A percentile compares a stretch with the other conserved stretches of the same genome.
phyloP scores from a whole-genome alignment of 2,329 filamentous ascomycete species.

The Pyrenochaeta sp. region DNA sequence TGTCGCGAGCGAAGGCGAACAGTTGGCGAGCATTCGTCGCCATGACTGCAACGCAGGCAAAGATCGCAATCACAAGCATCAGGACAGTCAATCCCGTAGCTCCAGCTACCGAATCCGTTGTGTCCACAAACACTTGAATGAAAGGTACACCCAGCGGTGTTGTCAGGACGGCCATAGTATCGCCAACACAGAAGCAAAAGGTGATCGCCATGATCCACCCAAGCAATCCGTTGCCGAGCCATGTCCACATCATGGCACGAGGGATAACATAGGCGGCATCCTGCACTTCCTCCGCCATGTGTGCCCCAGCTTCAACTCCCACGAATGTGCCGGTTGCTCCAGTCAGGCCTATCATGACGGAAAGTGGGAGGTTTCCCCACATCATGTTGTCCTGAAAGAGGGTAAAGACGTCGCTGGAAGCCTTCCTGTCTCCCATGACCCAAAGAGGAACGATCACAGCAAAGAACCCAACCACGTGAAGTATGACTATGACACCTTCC shows the following conservation, averaged over 20 bases:
- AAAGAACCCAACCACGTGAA: conserved; percentile 62
- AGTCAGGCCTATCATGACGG: conserved; percentile 50
- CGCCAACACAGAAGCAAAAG: conserved; percentile 11
- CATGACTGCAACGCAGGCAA: conserved; percentile 26
- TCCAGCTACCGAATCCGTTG: conserved; percentile 23
- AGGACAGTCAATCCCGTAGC: conserved; percentile 28
- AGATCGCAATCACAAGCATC: conserved; percentile 20
- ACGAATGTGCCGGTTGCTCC: conserved; percentile 43
- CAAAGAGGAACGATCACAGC: conserved; percentile 52
- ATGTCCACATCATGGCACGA: conserved; percentile 47
- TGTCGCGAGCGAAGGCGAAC: conserved; percentile 39
- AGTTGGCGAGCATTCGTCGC: conserved; percentile 29
- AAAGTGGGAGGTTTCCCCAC: conserved; percentile 52
- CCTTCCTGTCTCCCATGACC: conserved; percentile 40
- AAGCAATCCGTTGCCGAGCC: conserved; percentile 43
- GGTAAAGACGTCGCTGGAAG: conserved; percentile 52
- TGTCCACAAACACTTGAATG: conserved; percentile 32
- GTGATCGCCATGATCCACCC: conserved; percentile 41
- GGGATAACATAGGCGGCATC: conserved; percentile 37
- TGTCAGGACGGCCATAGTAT: conserved; percentile 2
- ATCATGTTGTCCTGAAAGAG: conserved; percentile 55
- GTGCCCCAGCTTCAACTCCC: conserved; percentile 44
- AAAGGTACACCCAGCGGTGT: conserved; percentile 24
- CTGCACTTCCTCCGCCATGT: conserved; percentile 41
- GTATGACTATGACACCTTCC: conserved; percentile 45